phyloP scores from a whole-genome alignment of 805 yeast species.

The Starmera pachycereana region DNA sequence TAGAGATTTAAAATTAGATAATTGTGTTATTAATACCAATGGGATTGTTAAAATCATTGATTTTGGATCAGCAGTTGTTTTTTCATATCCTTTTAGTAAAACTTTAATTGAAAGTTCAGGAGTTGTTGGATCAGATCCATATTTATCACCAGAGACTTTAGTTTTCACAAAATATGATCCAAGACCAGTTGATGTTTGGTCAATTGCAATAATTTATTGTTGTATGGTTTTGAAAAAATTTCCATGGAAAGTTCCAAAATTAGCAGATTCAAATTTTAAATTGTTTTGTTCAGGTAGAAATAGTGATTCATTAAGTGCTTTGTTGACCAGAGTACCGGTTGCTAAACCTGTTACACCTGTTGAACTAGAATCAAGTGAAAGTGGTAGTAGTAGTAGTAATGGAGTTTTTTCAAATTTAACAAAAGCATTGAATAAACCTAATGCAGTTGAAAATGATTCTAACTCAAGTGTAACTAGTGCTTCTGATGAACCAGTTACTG shows the following conservation, averaged over 20 bases:
- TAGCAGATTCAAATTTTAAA: slow-evolving; percentile 73
- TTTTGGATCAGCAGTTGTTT: slow-evolving; percentile 89
- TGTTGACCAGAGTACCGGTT: slow-evolving; percentile 45
- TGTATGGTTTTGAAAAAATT: slow-evolving; percentile 88
- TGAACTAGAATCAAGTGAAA: slow-evolving; percentile 12
- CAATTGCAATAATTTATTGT: slow-evolving; percentile 81
- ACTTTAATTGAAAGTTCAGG: slow-evolving; percentile 70
- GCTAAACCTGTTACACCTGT: slow-evolving; percentile 25
- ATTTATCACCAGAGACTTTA: slow-evolving; percentile 86
- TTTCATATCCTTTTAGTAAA: slow-evolving; percentile 74
- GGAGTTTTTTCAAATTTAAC: slow-evolving; percentile 13
- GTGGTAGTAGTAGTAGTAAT: too few species aligned
- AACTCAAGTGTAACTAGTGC: neutral
- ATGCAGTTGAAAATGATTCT: slow-evolving; percentile 3
- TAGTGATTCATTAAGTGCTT: slow-evolving; percentile 54
- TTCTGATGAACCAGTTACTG: neutral
- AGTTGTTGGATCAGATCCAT: slow-evolving; percentile 83
- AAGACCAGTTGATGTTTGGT: slow-evolving; percentile 91
- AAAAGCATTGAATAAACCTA: slow-evolving; percentile 18
- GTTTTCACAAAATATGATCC: slow-evolving; percentile 80
- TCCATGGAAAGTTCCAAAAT: slow-evolving; percentile 90
- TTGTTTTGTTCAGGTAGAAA: slow-evolving; percentile 67
- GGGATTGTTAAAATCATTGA: slow-evolving; percentile 88
- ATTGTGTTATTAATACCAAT: slow-evolving; percentile 73
- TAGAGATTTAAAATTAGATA: slow-evolving; percentile 84